Percentiles rank a stretch among this genome's conserved stretches.
Evolutionary conservation across 345 rosid species (phyloP).

Genomic region (Moricandia arvensis): DNA sequence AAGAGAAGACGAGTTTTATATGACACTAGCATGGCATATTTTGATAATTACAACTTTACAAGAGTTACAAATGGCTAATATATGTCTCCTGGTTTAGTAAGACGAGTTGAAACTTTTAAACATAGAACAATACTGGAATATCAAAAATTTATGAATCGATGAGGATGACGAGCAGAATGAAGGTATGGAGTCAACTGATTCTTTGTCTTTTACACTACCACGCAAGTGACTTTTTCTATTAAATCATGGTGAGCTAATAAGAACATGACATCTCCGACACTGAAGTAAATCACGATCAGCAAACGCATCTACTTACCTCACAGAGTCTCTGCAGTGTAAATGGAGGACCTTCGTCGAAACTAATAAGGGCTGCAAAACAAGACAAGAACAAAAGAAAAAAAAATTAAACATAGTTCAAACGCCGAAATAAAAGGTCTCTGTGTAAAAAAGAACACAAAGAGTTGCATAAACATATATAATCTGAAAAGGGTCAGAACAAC

Average conservation of each 20-base stretch:
- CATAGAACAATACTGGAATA: background rate
- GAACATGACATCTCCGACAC: background rate
- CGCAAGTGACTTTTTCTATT: background rate
- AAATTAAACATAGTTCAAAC: background rate
- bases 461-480: background rate
- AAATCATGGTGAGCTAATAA: background rate
- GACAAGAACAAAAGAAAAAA: constrained; percentile 13
- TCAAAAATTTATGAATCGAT: background rate
- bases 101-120: background rate
- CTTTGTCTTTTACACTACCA: constrained; percentile 1
- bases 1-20: background rate
- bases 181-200: background rate
- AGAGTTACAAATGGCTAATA: too few species aligned
- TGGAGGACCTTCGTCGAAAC: constrained; percentile 86
- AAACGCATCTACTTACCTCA: constrained; percentile 54
- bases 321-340: constrained; percentile 94
- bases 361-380: constrained; percentile 57
- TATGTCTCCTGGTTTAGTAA: background rate
- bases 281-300: constrained; percentile 11
- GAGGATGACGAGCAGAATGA: constrained; percentile 12
- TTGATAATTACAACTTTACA: too few species aligned
- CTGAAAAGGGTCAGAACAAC: background rate
- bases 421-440: background rate
- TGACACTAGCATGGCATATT: constrained; percentile 10
- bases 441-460: background rate